Evolutionary conservation across 2,329 filamentous ascomycete species (phyloP), one percentile per base, ranked within the genome.

Genomic region (Lasiodiplodia sp.): DNA sequence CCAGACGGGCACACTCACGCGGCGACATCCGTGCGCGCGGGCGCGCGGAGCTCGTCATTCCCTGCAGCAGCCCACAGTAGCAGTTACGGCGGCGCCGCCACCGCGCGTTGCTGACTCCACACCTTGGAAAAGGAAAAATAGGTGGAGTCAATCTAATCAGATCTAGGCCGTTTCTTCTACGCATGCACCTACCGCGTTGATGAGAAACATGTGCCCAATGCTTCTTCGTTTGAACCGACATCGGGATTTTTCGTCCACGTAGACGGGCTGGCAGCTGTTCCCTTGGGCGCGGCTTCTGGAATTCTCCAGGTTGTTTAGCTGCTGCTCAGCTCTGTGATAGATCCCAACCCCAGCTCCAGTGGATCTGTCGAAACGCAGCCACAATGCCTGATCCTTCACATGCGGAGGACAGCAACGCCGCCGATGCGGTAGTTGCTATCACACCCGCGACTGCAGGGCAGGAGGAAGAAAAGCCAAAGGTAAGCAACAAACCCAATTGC

Each of bases 121-220:
- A 28, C 28, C 28, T 28, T 6, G 28, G 5, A 18, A 18, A 18
- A 44, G 16, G 14, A 18, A 18, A 44, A 44, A 44, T 18, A 44
- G 49, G 49, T 52, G 49, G 49, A 52, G 49, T 52, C 49, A 47
- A 52, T 52, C 49, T 52, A 52, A 52, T 52, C 49, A 52, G 49
- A 52, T 52, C 49, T 52, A 16, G 49, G n/a, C 40, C 16, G 40
- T 44, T 44, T 16, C 16, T 25, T 21, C n/a, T 4, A 23, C 49
- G 49, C 49, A 11, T 52, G 49, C 23, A n/a, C 40, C 18, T 8
- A 16, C 47, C 4, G 3, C 21, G 49, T 52, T 21, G n/a, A 28
- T 28, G 28, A 28, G 28, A 21, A 21, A n/a, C n/a, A 52, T 25
- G 11, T 44, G 40, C 40, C 49, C 49, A 23, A n/a, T 52, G 49